Evolutionary conservation across 129 eudicot species (phyloP), one percentile per base, ranked within the genome.

Genomic region (Glebionis coronaria): DNA sequence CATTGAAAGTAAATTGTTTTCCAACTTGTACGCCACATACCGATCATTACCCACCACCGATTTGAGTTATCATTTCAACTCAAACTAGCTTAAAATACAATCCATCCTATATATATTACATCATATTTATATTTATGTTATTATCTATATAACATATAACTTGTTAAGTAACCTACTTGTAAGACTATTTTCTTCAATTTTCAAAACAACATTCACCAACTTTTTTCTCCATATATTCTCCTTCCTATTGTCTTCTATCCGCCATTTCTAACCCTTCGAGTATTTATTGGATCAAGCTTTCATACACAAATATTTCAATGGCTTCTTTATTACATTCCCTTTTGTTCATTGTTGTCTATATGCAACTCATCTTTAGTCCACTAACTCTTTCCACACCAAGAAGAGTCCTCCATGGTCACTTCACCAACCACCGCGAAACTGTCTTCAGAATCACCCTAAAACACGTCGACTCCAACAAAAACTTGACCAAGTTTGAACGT

Each of bases 401-500:
- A 68, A 63, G 71, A 13, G 66, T 65, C 55, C 77, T 69, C 53
- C 74, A 61, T 28, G 57, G 65, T 27, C 79, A 21, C 8, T 45
- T 57, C 15, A 13, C 44, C 53, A 65, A 20, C n/a, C 61, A 53
- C 29, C 76, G 0, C 2, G 69, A 62, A 67, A 56, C 69, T 69
- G 4, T 83, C 23, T 82, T 87, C 21, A 76, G 82, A 12, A 72
- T 87, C 8, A 44, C 80, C 16, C 81, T 91, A 47, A 77, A 70
- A 64, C 97, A 87, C 51, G 90, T 88, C 2, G 97, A 91, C 81
- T 78, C 90, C 18, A 90, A 81, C 18, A 72, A 61, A 60, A 91
- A 91, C 83, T 61, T 80, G 77, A 91, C 97, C 14, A 91, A 82
- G 52, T 77, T 83, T 19, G 85, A 91, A 76, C 88, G 79, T 12